These are phyloP conservation scores for Calonectria pauciramosa DNA, from an alignment of 2,329 filamentous ascomycete genomes.

Conservation along the genomic window DNA sequence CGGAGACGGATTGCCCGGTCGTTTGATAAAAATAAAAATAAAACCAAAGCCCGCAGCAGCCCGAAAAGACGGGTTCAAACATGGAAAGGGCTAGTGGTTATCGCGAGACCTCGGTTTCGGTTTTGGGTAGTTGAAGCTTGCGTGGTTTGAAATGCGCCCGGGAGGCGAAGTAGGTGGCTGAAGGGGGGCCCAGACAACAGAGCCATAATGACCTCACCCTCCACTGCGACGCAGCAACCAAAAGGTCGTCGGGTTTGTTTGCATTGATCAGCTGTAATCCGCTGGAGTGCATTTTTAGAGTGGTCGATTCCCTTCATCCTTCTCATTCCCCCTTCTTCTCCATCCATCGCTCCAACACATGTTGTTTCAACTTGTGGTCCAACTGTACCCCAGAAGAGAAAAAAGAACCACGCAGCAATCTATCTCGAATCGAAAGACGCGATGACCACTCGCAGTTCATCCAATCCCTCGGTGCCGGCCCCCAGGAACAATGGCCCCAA, in stretches of 20 bases:
- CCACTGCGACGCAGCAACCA: background rate
- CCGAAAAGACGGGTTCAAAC: background rate
- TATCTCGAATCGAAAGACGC: background rate
- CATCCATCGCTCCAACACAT: background rate
- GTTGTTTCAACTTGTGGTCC: slow-evolving; percentile 4
- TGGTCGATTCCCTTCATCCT: background rate
- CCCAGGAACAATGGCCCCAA: slow-evolving; percentile 24
- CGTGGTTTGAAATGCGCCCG: background rate
- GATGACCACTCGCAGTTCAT: slow-evolving; percentile 17
- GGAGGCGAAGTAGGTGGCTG: slow-evolving; percentile 11
- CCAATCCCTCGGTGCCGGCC: slow-evolving; percentile 14
- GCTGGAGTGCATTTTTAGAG: background rate
- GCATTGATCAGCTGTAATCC: background rate
- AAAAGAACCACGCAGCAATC: background rate
- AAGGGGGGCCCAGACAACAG: background rate
- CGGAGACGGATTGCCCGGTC: background rate
- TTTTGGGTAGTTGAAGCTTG: background rate
- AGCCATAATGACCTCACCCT: slow-evolving; percentile 20
- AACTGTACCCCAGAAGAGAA: background rate
- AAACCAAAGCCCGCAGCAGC: too few relatives aligned
- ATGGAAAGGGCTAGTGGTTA: background rate
- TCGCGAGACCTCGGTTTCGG: slow-evolving; percentile 1
- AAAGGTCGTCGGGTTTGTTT: background rate
- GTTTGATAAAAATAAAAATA: background rate
- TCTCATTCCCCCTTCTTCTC: background rate